Conservation (phyloP, 441 rosid genomes). For the Jatropha multifida region DNA sequence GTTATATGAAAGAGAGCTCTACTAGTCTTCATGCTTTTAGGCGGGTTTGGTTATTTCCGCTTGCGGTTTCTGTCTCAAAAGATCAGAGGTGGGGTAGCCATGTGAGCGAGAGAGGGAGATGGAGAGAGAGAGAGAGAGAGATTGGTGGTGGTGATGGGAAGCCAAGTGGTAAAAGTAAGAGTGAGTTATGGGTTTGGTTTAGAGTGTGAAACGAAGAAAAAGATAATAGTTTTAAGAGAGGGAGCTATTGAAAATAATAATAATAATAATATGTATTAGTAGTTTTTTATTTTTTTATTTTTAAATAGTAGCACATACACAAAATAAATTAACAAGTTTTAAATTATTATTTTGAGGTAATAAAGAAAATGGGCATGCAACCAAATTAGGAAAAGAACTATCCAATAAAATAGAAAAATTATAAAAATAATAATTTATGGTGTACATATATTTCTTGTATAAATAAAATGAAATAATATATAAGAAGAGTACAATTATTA, state of each 20-base stretch:
- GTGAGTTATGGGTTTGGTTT: conserved; percentile 35
- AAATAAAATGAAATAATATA: not conserved
- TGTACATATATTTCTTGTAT: not conserved
- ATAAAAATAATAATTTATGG: no score
- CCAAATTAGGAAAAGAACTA: conserved; percentile 22
- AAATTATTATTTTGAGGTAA: no score
- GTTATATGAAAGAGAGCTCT: not conserved
- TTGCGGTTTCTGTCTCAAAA: conserved; percentile 15
- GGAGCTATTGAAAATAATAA: not conserved
- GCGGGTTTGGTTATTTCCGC: no score
- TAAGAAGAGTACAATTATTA: not conserved
- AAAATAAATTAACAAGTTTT: no score
- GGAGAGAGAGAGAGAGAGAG: not conserved
- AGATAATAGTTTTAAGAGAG: not conserved
- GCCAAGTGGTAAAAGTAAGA: conserved; percentile 30
- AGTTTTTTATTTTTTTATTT: not conserved
- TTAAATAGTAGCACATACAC: not conserved
- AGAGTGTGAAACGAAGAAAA: conserved; percentile 36
- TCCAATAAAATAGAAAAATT: no score
- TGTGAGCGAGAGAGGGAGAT: conserved; percentile 3
- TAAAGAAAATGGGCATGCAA: conserved; percentile 32
- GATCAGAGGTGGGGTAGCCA: conserved; percentile 28
- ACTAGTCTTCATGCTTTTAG: conserved; percentile 3
- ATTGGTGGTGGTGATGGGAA: not conserved
- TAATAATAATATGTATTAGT: not conserved